phyloP scores from a whole-genome alignment of 768 basidiomycete species.

The Calocybe gangraenosa region DNA sequence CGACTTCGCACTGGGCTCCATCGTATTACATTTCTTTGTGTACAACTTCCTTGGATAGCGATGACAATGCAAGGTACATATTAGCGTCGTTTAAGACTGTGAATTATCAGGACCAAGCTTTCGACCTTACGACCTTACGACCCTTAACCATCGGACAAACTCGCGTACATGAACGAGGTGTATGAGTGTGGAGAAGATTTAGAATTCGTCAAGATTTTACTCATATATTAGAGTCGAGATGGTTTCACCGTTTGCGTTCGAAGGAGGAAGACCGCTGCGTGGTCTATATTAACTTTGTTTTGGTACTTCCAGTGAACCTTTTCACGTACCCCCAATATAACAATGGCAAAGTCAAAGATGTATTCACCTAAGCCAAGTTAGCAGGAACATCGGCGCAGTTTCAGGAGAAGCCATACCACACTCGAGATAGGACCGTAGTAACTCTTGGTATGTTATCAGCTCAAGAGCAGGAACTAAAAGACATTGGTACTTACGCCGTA shows the following conservation, averaged over 20 bases:
- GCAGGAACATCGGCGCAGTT: neutral
- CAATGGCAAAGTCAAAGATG: slow-evolving; percentile 81
- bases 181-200: too few relatives aligned
- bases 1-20: slow-evolving; percentile 92
- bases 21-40: slow-evolving; percentile 96
- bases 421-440: slow-evolving; percentile 77
- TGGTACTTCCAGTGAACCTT: neutral
- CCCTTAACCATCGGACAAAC: neutral
- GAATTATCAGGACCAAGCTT: too few relatives aligned
- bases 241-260: slow-evolving; percentile 47
- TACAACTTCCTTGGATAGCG: slow-evolving; percentile 92
- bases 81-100: too few relatives aligned
- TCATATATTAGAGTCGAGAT: neutral
- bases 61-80: slow-evolving; percentile 5
- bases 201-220: too few relatives aligned
- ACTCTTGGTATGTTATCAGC: slow-evolving; percentile 37
- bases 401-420: slow-evolving; percentile 44
- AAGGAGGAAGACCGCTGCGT: slow-evolving; percentile 68
- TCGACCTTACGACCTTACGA: neutral
- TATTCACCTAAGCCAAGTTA: slow-evolving; percentile 64
- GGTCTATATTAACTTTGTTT: neutral
- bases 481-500: slow-evolving; percentile 61
- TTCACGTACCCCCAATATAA: slow-evolving; percentile 69
- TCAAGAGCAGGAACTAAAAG: neutral
- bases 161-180: neutral